Percentiles rank a stretch among this genome's conserved stretches.
These are phyloP conservation scores for Neurospora sublineolata DNA, from an alignment of 495 filamentous ascomycete species.

Conservation along the genomic window DNA sequence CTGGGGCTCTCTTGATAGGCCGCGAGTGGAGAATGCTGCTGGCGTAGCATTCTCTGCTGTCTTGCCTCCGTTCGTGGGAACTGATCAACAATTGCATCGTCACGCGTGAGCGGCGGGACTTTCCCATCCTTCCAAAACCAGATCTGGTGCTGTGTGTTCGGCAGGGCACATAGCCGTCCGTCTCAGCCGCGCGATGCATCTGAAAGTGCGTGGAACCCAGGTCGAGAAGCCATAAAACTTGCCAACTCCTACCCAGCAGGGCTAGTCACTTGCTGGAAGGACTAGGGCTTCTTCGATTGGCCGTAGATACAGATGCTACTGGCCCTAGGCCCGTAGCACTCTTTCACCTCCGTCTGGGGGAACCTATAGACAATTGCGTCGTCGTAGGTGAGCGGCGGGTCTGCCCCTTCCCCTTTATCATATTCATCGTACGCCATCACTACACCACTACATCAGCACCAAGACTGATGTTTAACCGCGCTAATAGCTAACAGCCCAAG, in stretches of 20 bases:
- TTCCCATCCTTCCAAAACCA: not conserved
- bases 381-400: not conserved
- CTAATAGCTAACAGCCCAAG: not conserved
- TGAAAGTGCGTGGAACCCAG: not conserved
- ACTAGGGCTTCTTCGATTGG: constrained; percentile 4
- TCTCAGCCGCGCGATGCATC: not conserved
- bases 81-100: not conserved
- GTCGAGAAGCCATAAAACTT: constrained; percentile 6
- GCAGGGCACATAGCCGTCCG: not conserved
- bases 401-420: not conserved
- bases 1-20: not conserved
- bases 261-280: constrained; percentile 2
- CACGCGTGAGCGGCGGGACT: not conserved
- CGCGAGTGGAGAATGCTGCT: not conserved
- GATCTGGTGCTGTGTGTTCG: not conserved
- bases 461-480: not conserved
- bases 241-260: constrained; percentile 2
- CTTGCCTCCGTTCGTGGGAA: constrained; percentile 1
- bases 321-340: not conserved
- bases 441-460: not conserved
- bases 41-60: not conserved
- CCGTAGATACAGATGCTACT: not conserved
- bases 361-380: not conserved
- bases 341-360: not conserved
- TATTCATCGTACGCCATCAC: not conserved